phyloP scores from a whole-genome alignment of 768 basidiomycete genomes.

The Suillus lakei region DNA sequence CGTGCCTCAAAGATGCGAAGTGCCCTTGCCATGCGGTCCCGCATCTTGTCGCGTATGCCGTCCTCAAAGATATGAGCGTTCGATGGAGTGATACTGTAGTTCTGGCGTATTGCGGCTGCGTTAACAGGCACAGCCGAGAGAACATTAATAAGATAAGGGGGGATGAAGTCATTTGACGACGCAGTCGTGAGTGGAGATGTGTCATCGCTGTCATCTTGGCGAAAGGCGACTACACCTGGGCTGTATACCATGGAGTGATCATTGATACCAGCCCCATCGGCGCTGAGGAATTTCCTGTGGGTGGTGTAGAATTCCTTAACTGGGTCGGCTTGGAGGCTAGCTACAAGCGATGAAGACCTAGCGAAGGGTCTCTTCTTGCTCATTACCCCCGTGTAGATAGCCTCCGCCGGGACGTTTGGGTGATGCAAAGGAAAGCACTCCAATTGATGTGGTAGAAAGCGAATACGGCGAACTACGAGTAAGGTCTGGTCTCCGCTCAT shows the following conservation, averaged over 20 bases:
- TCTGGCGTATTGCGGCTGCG: slow-evolving; percentile 44
- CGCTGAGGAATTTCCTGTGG: slow-evolving; percentile 37
- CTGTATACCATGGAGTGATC: slow-evolving; percentile 54
- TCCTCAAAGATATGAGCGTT: slow-evolving; percentile 41
- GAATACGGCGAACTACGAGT: slow-evolving; percentile 18
- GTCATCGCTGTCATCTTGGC: slow-evolving; percentile 41
- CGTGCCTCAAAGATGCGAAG: slow-evolving; percentile 48
- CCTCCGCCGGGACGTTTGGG: slow-evolving; percentile 50
- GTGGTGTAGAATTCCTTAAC: slow-evolving; percentile 46
- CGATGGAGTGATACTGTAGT: slow-evolving; percentile 39
- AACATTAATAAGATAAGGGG: slow-evolving; percentile 44
- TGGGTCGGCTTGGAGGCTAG: slow-evolving; percentile 38
- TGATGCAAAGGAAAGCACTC: slow-evolving; percentile 48
- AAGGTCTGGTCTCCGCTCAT: slow-evolving; percentile 17
- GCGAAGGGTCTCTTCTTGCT: slow-evolving; percentile 51
- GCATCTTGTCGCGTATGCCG: slow-evolving; percentile 47
- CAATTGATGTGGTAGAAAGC: slow-evolving; percentile 34
- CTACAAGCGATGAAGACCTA: slow-evolving; percentile 45
- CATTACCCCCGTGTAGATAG: slow-evolving; percentile 49
- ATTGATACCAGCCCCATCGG: slow-evolving; percentile 47
- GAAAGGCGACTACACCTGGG: slow-evolving; percentile 46
- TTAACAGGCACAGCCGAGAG: slow-evolving; percentile 49
- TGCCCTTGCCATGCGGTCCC: slow-evolving; percentile 52
- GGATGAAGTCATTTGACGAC: slow-evolving; percentile 33
- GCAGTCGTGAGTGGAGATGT: slow-evolving; percentile 16